A percentile compares a stretch with the other conserved stretches of the same genome.
Conservation (phyloP, 768 basidiomycete genomes). For the Podaxis sp. region DNA sequence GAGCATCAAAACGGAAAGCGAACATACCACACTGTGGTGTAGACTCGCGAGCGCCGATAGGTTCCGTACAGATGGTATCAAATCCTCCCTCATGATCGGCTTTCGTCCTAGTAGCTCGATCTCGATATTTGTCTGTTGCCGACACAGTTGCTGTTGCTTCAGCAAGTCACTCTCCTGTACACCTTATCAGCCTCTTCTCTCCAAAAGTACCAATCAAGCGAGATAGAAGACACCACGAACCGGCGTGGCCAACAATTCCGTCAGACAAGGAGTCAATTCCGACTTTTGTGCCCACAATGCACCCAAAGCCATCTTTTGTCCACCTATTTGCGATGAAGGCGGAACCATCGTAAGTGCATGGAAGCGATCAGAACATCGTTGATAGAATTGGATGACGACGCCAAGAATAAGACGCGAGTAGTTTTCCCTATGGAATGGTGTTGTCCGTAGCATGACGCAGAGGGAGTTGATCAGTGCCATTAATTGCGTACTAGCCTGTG, state of each 20-base stretch:
- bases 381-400: conserved; percentile 94
- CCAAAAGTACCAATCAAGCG: not conserved
- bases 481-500: conserved; percentile 75
- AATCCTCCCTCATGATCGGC: conserved; percentile 52
- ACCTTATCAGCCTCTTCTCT: not conserved
- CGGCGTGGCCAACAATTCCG: conserved; percentile 51
- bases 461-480: conserved; percentile 90
- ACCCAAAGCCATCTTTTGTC: conserved; percentile 40
- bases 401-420: conserved; percentile 92
- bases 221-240: conserved; percentile 32
- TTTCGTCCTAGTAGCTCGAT: conserved; percentile 55
- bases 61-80: conserved; percentile 69
- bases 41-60: conserved; percentile 72
- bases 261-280: conserved; percentile 71
- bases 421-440: conserved; percentile 93
- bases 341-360: conserved; percentile 65
- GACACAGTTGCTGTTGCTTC: conserved; percentile 53
- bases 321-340: conserved; percentile 15
- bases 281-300: conserved; percentile 83
- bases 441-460: conserved; percentile 84
- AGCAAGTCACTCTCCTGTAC: conserved; percentile 34
- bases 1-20: not conserved
- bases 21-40: conserved; percentile 80
- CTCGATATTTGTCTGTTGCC: conserved; percentile 80
- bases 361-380: conserved; percentile 86